phyloP scores from a whole-genome alignment of 768 basidiomycete genomes.

The Naematelia encephala region DNA sequence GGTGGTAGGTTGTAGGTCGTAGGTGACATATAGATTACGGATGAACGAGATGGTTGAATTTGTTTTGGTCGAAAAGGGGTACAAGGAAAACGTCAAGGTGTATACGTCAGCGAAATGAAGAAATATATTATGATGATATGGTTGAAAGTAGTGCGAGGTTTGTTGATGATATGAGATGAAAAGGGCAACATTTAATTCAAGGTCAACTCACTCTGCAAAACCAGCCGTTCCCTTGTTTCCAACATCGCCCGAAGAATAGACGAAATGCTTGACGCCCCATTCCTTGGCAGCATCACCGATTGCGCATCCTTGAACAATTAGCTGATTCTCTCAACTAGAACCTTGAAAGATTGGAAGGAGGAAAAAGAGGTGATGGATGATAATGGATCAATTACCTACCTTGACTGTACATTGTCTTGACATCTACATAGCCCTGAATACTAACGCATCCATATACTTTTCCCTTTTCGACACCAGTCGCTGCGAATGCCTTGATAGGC shows the following conservation, averaged over 20 bases:
- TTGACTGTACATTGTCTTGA: slow-evolving; percentile 16
- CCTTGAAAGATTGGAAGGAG: background rate
- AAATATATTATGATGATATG: no score
- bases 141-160: no score
- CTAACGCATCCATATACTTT: slow-evolving; percentile 26
- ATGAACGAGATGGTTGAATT: no score
- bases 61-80: no score
- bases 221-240: slow-evolving; percentile 14
- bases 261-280: slow-evolving; percentile 25
- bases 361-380: background rate
- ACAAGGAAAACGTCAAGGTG: no score
- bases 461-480: slow-evolving; percentile 12
- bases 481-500: slow-evolving; percentile 18
- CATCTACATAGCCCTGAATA: slow-evolving; percentile 26
- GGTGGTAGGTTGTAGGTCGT: no score
- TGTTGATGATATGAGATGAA: background rate
- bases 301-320: slow-evolving; percentile 12
- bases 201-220: slow-evolving; percentile 6
- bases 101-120: no score
- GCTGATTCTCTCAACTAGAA: background rate
- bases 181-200: background rate
- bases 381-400: slow-evolving; percentile 13
- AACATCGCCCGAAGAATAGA: slow-evolving; percentile 26
- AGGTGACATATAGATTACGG: no score
- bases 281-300: slow-evolving; percentile 22